Base-by-base conservation (phyloP, 2,329 filamentous ascomycete species). In the Colletotrichum echinochloae region DNA sequence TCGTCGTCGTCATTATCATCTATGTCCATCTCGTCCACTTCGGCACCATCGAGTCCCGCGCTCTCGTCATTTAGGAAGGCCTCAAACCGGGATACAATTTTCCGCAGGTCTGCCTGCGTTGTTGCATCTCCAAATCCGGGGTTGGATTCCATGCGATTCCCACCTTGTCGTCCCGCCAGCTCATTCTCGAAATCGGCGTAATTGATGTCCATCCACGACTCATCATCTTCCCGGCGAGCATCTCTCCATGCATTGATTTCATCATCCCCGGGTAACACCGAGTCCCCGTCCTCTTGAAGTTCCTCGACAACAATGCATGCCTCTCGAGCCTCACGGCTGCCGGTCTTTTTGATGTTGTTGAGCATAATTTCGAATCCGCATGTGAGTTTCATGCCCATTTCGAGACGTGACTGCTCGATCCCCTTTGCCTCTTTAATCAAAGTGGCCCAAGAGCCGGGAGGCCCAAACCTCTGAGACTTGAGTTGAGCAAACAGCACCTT, bases 51-150 rank as follows among this genome's bases (percentile, higher is more conserved):
- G 7, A 90, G 79, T 1, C 93, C 95, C 0, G 94, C 94, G 55
- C 87, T 88, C 14, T 97, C 92, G 75, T 98, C 94, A 66, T 97
- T 93, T 55, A 99, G 81, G 75, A 99, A 98, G 16, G 92, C 86
- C 77, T 98, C 94, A 76, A 99, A 98, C n/a, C 94, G 89, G 56
- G 93, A 92, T 0, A 99, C 96, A 78, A 98, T 97, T 77, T 95
- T 95, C 64, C 92, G 91, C 28, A 99, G 84, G 77, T 97, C 92
- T 5, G 90, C 89, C 76, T 95, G 90, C 0, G 91, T 88, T 30
- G 84, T 85, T 5, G 87, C 83, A 77, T 94, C 90, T 1, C 91
- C 92, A 76, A 93, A 90, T 0, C 85, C 86, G 35, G 74, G 74
- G 56, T 82, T 84, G 12, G 48, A 20, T 3, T 37, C 20, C 16